Evolutionary conservation across 345 rosid genomes (phyloP).

Genomic region (Arabidopsis thaliana): TAIR10.1 NC_003074.8:3221501-3222000

Average conservation of each 20-base stretch:
- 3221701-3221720: constrained; percentile 25
- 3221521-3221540: constrained; percentile 36
- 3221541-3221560: not conserved
- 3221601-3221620: constrained; percentile 20
- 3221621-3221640: constrained; percentile 3
- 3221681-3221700: constrained; percentile 29
- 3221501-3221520: constrained; percentile 15
- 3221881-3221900: not conserved
- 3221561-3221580: constrained; percentile 23
- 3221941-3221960: constrained; percentile 68
- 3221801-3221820: constrained; percentile 94
- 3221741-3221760: constrained; percentile 57
- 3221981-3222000: constrained; percentile 58
- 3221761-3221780: constrained; percentile 95
- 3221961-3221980: constrained; percentile 69
- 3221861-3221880: constrained; percentile 12
- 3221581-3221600: constrained; percentile 25
- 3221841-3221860: constrained; percentile 64
- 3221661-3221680: constrained; percentile 4
- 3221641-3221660: constrained; percentile 18
- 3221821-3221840: constrained; percentile 91
- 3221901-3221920: constrained; percentile 17
- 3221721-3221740: constrained; percentile 27
- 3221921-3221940: constrained; percentile 94
- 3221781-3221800: constrained; percentile 95